These are phyloP conservation scores for Yarrowia galli DNA, from an alignment of 1,139 yeast species.

Conservation along the genomic window DNA sequence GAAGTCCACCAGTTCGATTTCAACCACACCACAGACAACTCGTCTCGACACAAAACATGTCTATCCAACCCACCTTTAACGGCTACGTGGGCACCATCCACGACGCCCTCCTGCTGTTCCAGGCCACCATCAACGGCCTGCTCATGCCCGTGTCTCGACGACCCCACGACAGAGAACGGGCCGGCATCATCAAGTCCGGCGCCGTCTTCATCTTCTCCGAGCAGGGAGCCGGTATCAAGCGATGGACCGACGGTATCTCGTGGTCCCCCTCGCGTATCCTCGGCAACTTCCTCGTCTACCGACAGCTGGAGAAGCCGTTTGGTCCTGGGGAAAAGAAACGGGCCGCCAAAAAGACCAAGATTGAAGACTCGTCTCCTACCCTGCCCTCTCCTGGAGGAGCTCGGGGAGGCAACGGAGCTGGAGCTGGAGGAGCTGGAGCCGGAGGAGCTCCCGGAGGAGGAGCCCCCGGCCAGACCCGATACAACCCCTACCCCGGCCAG, in stretches of 20 bases:
- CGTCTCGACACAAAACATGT: slow-evolving; percentile 41
- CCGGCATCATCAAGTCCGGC: slow-evolving; percentile 72
- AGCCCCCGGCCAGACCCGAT: slow-evolving; percentile 24
- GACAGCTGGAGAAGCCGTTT: slow-evolving; percentile 73
- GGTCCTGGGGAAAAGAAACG: slow-evolving; percentile 54
- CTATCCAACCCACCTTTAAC: slow-evolving; percentile 65
- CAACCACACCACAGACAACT: not conserved
- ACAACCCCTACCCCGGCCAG: slow-evolving; percentile 34
- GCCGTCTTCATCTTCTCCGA: slow-evolving; percentile 86
- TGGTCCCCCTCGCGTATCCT: slow-evolving; percentile 92
- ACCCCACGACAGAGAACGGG: slow-evolving; percentile 82
- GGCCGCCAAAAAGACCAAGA: slow-evolving; percentile 45
- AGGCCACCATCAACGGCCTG: slow-evolving; percentile 70
- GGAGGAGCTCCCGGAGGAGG: not conserved
- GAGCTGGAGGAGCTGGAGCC: slow-evolving; percentile 1
- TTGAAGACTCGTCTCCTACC: slow-evolving; percentile 12
- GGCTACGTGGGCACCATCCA: slow-evolving; percentile 84
- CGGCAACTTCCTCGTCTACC: slow-evolving; percentile 81
- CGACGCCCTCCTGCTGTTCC: slow-evolving; percentile 84
- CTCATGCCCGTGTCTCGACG: slow-evolving; percentile 75
- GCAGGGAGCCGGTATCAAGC: slow-evolving; percentile 78
- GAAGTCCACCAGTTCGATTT: slow-evolving; percentile 2
- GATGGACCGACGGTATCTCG: slow-evolving; percentile 94
- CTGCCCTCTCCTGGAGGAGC: slow-evolving; percentile 25
- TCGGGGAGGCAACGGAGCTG: slow-evolving; percentile 2